These are phyloP conservation scores for Monosporozyma servazzii DNA, from an alignment of 805 yeast genomes.

Conservation along the genomic window DNA sequence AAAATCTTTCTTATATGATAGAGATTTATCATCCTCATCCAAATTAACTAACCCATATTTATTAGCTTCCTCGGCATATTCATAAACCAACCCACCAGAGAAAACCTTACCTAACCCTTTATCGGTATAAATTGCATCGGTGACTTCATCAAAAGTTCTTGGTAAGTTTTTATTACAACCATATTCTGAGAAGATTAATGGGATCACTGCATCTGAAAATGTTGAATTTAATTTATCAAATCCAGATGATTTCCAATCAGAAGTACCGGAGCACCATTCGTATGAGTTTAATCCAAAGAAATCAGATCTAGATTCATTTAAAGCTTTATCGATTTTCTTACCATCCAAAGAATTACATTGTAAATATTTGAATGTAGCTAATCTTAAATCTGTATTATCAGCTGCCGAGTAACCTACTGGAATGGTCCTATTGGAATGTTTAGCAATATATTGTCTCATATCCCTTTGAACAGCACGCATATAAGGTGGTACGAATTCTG, in stretches of 20 bases:
- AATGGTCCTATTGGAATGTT: constrained; percentile 60
- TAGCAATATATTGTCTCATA: constrained; percentile 68
- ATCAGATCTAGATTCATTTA: constrained; percentile 63
- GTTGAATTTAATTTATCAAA: constrained; percentile 52
- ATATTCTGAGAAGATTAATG: constrained; percentile 62
- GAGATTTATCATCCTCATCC: constrained; percentile 33
- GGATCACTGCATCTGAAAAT: constrained; percentile 51
- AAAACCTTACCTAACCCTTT: constrained; percentile 58
- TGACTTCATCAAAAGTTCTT: constrained; percentile 77
- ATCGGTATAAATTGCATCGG: constrained; percentile 44
- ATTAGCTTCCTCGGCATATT: constrained; percentile 68
- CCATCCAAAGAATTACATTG: constrained; percentile 63
- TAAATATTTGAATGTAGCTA: constrained; percentile 68
- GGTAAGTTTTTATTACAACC: constrained; percentile 78
- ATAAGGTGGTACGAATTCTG: constrained; percentile 60
- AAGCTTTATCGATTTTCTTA: constrained; percentile 33
- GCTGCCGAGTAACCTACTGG: constrained; percentile 98
- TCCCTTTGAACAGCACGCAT: constrained; percentile 90
- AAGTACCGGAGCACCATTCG: constrained; percentile 69
- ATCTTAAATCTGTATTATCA: constrained; percentile 60
- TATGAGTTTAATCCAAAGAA: constrained; percentile 83
- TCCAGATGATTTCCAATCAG: constrained; percentile 61
- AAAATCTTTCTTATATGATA: constrained; percentile 41
- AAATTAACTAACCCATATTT: constrained; percentile 68
- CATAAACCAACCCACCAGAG: constrained; percentile 91